Evolutionary conservation across 352 stramenopile genomes (phyloP), one percentile per base, ranked within the genome.

Genomic region (Pythium apleroticum): DNA sequence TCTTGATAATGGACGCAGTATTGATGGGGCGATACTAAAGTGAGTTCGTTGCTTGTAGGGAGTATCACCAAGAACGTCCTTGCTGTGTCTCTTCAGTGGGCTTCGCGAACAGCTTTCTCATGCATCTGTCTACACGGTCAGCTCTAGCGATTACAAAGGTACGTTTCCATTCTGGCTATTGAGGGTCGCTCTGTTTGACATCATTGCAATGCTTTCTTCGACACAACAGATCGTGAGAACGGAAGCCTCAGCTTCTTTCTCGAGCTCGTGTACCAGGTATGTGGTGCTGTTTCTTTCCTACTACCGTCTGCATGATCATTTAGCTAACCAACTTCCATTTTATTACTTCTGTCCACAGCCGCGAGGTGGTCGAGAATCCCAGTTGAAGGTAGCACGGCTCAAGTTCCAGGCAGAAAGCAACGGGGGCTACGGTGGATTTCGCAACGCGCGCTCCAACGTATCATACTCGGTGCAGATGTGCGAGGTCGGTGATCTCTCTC

Each of bases 61-160:
- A 19, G 70, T 81, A 57, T 78, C 82, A 9, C 81, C 84, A 15
- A 72, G 77, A 9, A 57, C 89, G 19, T 89, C 81, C 19, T 60
- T 91, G 60, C 53, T 91, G 30, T 71, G 86, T 8, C 64, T 65
- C 27, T 90, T 80, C 48, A 73, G 57, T 25, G 77, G 65, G 0
- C 76, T 93, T 30, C 74, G 72, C 7, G 57, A 79, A 15, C 69
- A 90, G 2, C 75, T 94, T 19, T 48, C 65, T 12, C 65, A 74
- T 56, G 80, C 81, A n/a, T 65, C 74, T 22, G 63, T 94, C 9
- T 81, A 89, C 56, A 78, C 57, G 46, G 71, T 91, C 45, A 78
- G 70, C 54, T 86, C 83, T 14, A 75, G 77, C 1, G 81, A 90
- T 52, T 91, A 81, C 57, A 81, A 81, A 87, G 85, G 85, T 91